Evolutionary conservation across 805 yeast genomes (phyloP), one percentile per base, ranked within the genome.

Genomic region (Pichia scutulata): DNA sequence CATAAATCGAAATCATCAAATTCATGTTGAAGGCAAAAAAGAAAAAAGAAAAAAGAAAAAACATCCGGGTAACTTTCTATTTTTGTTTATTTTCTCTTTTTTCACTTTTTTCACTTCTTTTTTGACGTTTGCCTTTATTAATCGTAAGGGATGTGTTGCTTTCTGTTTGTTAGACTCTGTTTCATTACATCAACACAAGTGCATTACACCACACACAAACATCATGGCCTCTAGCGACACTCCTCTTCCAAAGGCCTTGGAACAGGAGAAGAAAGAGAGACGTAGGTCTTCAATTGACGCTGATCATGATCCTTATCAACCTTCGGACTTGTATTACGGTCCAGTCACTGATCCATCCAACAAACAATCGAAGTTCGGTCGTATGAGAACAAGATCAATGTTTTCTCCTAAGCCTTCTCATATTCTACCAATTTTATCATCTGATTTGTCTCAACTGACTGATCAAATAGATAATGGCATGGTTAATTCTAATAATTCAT

Each of bases 301-400:
- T 41, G 37, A 33, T 33, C n/a, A 33, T n/a, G 82, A 84, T 60
- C 93, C 93, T 0, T 82, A 72, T 55, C 82, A 84, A 18, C 66
- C 70, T n/a, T 77, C 92, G 0, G 90, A 84, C 45, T 70, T 75
- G 24, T 86, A 86, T 63, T 85, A 86, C 64, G 86, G 87, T 5
- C 81, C 85, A 1, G 63, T 63, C 30, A 79, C 80, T 2, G 80
- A 78, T 59, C 86, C 85, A 2, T 62, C 76, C 23, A 72, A 68
- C 56, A 66, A 64, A 50, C 60, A 64, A 42, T 68, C 77, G 18
- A 68, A 66, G 52, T 68, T 73, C 40, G 79, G 76, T 25, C 67
- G 85, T 50, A 73, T 77, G 2, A 70, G 89, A 57, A 82, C 89
- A 0, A 71, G 77, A 72, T 61, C 67, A 41, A 66, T 68, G 39